phyloP scores from a whole-genome alignment of 2,329 filamentous ascomycete genomes.

The Arachnopeziza araneosa region DNA sequence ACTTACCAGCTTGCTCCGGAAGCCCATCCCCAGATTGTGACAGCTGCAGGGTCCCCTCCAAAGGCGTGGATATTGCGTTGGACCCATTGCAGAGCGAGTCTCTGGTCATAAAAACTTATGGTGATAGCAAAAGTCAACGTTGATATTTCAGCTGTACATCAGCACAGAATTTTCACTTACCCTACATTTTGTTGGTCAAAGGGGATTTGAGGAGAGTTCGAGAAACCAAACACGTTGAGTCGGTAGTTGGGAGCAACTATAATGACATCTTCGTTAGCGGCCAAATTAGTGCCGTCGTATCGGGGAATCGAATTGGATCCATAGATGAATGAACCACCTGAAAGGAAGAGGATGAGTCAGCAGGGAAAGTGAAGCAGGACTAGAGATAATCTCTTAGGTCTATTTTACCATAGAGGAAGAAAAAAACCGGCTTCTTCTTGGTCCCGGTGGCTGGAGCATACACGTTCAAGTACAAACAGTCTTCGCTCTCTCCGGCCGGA shows the following conservation, averaged over 20 bases:
- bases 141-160: no score
- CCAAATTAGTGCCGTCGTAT: constrained; percentile 51
- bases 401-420: constrained; percentile 40
- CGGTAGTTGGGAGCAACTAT: constrained; percentile 55
- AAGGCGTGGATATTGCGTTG: not conserved
- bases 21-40: not conserved
- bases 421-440: constrained; percentile 33
- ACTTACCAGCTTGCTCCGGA: no score
- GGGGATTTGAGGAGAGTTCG: not conserved
- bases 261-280: constrained; percentile 35
- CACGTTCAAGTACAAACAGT: constrained; percentile 33
- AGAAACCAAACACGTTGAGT: constrained; percentile 52
- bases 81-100: not conserved
- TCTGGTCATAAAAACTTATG: not conserved
- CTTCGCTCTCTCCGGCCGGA: constrained; percentile 16
- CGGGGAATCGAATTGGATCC: no score
- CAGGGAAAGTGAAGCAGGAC: no score
- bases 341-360: no score
- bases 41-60: not conserved
- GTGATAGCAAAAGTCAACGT: no score
- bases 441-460: constrained; percentile 19
- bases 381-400: no score
- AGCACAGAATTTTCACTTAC: no score
- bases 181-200: not conserved
- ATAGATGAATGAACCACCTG: constrained; percentile 33